Base-by-base conservation (phyloP, 1,284 basidiomycete species). In the Mycena sp. region DNA sequence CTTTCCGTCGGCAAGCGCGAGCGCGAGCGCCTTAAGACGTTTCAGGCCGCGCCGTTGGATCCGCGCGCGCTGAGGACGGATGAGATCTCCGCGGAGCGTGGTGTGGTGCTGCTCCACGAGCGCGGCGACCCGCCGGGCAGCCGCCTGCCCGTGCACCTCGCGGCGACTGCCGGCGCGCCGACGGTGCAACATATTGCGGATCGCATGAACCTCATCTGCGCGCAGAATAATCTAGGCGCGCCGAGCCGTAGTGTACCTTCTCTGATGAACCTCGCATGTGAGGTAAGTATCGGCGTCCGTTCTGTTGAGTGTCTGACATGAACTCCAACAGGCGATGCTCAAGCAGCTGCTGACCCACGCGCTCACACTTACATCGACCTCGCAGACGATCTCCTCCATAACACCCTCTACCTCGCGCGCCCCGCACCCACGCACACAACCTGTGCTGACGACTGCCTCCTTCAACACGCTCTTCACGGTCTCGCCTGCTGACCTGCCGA, bases 291-390 rank as follows among this genome's bases (percentile, higher is more conserved):
- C 29, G 23, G 28, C 48, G 30, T 58, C 53, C 49, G 58, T 63
- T 37, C 62, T 21, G 25, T 46, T n/a, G n/a, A n/a, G n/a, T n/a
- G n/a, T n/a, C 55, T 65, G 7, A 64, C n/a, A 6, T 35, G 32
- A n/a, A n/a, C 32, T 14, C 19, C 1, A 9, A 49, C 58, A 93
- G 91, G 89, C 90, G 10, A 92, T 92, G 72, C 80, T 94, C 9
- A 94, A 94, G 72, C 90, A 93, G 64, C 81, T 94, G 17, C 89
- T 94, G 64, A 90, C 88, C 0, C 90, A 90, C 71, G 90, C 92
- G 4, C 76, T 94, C 32, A 88, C 90, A 2, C 78, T 93, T 10
- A 93, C 91, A 1, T 87, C 90, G 0, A 84, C 87, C 6, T 93
- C 92, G 3, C 85, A 88, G 68, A 86, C 89, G 28, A 89, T 92